Base-by-base conservation (phyloP, 106 monocot genomes). In the Dioscorea alata region DNA sequence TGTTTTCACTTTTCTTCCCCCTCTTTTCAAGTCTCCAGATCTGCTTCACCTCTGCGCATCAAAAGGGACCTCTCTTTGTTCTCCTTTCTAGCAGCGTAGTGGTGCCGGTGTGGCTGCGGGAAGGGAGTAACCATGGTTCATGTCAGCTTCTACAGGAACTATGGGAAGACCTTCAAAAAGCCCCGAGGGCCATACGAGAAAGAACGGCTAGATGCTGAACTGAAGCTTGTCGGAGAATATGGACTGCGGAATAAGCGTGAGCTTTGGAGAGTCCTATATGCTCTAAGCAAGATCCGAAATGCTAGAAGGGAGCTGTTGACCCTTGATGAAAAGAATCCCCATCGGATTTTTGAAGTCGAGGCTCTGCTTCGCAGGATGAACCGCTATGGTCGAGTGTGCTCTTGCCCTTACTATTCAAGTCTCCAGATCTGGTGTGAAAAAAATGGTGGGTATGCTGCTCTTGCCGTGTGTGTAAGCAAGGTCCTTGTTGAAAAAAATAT, bases 161-260 rank as follows among this genome's bases (percentile, higher is more conserved):
- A 94, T 76, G 94, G 94, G 49, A 94, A 94, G 67, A 94, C 94
- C 15, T 94, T 94, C 76, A 94, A 94, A 81, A 94, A 94, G 73
- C 94, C 94, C 34, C 78, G 91, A 4, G 85, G 90, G 64, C 94
- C 94, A 0, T 94, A 94, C 52, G 94, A 90, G 87, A 90, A 94
- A 70, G 94, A 94, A 74, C 84, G 94, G 33, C 76, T 88, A 10
- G 94, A 94, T 57, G 80, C 90, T 0, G 94, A 94, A 70, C 77
- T 94, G 69, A 94, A 94, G 81, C 91, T 94, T 0, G 90, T 91
- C 6, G 94, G 94, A 2, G 94, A 94, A 79, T 94, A 94, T 51
- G 94, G 94, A 7, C 83, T 94, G n/a, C 74, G 94, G 13, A 80
- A 80, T 81, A 94, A 94, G 75, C 73, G 94, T 24, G 90, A 94